Evolutionary conservation across 2,329 filamentous ascomycete species (phyloP).

Genomic region (Colletotrichum gloeosporioides): DNA sequence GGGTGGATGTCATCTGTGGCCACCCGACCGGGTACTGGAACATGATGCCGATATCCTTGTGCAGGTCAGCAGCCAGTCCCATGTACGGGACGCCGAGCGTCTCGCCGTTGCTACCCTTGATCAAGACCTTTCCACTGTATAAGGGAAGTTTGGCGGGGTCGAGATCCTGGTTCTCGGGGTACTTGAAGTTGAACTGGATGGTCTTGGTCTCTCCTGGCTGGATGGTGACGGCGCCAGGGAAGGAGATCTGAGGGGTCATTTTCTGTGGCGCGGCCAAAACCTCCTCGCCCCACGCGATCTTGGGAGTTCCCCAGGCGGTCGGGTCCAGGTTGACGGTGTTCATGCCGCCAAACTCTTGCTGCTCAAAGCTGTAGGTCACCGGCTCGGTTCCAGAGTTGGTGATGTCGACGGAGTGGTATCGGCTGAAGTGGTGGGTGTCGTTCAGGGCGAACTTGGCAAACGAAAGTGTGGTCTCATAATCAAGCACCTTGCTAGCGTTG

Average conservation of each 20-base stretch:
- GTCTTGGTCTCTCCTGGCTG: conserved; percentile 9
- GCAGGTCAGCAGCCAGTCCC: conserved; percentile 21
- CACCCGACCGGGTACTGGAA: conserved; percentile 13
- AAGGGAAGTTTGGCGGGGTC: conserved; percentile 32
- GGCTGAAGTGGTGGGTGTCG: conserved; percentile 44
- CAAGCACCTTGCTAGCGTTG: conserved; percentile 44
- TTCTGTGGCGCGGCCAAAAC: not conserved
- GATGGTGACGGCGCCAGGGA: not conserved
- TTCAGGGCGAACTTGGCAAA: conserved; percentile 47
- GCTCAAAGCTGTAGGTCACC: conserved; percentile 35
- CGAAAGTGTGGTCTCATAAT: conserved; percentile 39
- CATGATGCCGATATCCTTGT: conserved; percentile 8
- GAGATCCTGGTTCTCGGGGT: not conserved
- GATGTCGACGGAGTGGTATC: conserved; percentile 30
- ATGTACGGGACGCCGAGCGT: conserved; percentile 38
- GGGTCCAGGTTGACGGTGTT: conserved; percentile 5
- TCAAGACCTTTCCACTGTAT: conserved; percentile 38
- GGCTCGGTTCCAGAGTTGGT: conserved; percentile 39
- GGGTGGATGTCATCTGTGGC: conserved; percentile 10
- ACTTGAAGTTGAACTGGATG: conserved; percentile 10
- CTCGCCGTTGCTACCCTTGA: conserved; percentile 35
- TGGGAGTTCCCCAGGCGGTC: conserved; percentile 13
- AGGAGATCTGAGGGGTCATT: not conserved
- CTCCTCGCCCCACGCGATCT: conserved; percentile 12
- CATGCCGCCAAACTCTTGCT: conserved; percentile 31